These are phyloP conservation scores for Aureobasidium sp. DNA, from an alignment of 2,329 filamentous ascomycete species.

Conservation along the genomic window DNA sequence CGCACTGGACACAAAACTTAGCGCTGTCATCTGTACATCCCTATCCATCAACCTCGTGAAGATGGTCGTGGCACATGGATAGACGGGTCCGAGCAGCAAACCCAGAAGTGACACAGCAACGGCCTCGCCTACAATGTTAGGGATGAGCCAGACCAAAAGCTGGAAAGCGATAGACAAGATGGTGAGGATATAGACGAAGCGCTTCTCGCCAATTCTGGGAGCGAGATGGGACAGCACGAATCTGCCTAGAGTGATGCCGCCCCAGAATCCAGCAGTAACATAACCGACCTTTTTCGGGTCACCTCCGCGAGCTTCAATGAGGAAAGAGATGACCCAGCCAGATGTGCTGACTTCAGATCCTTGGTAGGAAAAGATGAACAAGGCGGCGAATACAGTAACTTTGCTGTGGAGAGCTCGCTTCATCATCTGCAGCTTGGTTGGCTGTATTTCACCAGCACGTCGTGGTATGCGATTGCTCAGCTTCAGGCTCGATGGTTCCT, in stretches of 20 bases:
- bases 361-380: slow-evolving; percentile 82
- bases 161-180: slow-evolving; percentile 58
- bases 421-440: slow-evolving; percentile 38
- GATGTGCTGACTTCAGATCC: slow-evolving; percentile 76
- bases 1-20: slow-evolving; percentile 61
- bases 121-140: slow-evolving; percentile 56
- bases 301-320: slow-evolving; percentile 63
- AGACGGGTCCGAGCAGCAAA: slow-evolving; percentile 67
- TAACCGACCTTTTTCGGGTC: slow-evolving; percentile 66
- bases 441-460: slow-evolving; percentile 26
- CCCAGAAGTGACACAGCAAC: slow-evolving; percentile 53
- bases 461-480: slow-evolving; percentile 27
- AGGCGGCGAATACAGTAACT: slow-evolving; percentile 62
- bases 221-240: slow-evolving; percentile 62
- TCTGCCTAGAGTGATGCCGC: slow-evolving; percentile 41
- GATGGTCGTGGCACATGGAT: slow-evolving; percentile 61
- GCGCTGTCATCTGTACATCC: slow-evolving; percentile 51
- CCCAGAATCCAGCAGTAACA: slow-evolving; percentile 62
- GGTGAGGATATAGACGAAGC: slow-evolving; percentile 56
- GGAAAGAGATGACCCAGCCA: slow-evolving; percentile 79
- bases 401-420: slow-evolving; percentile 42
- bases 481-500: slow-evolving; percentile 43
- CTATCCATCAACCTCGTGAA: slow-evolving; percentile 53
- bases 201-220: slow-evolving; percentile 59
- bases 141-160: slow-evolving; percentile 69